Percentiles rank a stretch among this genome's conserved stretches.
Evolutionary conservation across 2,329 filamentous ascomycete species (phyloP).

Genomic region (Pochonia chlamydosporia): DNA sequence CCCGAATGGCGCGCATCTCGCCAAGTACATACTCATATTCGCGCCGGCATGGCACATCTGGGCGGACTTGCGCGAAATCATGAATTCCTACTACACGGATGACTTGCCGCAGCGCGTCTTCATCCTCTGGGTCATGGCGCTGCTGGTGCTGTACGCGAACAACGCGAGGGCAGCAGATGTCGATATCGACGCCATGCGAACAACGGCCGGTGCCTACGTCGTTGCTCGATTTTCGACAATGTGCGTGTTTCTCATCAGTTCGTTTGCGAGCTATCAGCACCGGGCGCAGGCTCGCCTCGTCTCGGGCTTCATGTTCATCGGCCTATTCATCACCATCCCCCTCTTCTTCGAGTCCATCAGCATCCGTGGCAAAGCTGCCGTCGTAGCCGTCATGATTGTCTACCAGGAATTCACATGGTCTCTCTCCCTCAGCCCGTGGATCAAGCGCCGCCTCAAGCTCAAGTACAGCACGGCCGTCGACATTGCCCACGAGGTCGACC

Average conservation of each 20-base stretch:
- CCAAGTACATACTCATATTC: constrained; percentile 43
- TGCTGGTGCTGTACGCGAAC: constrained; percentile 42
- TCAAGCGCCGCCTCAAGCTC: constrained; percentile 34
- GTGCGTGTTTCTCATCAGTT: constrained; percentile 34
- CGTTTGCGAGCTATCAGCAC: constrained; percentile 41
- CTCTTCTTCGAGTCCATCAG: constrained; percentile 36
- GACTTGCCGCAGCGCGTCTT: constrained; percentile 40
- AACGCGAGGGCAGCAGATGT: constrained; percentile 38
- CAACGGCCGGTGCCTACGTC: constrained; percentile 40
- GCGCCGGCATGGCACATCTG: constrained; percentile 44
- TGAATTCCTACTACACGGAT: constrained; percentile 48
- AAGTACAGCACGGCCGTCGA: constrained; percentile 43
- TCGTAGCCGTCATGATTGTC: constrained; percentile 35
- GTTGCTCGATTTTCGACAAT: constrained; percentile 35
- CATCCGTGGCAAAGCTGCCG: constrained; percentile 33
- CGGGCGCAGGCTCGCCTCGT: constrained; percentile 38
- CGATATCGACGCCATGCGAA: constrained; percentile 37
- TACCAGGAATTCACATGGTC: constrained; percentile 38
- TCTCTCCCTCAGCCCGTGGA: constrained; percentile 36
- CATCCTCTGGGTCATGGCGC: constrained; percentile 45
- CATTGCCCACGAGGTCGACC: constrained; percentile 43
- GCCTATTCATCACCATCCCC: constrained; percentile 35
- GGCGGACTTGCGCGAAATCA: constrained; percentile 43
- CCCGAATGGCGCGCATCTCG: constrained; percentile 34
- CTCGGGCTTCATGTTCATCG: constrained; percentile 34